Evolutionary conservation across 768 basidiomycete genomes (phyloP).

Genomic region (Hydnomerulius pinastri): DNA sequence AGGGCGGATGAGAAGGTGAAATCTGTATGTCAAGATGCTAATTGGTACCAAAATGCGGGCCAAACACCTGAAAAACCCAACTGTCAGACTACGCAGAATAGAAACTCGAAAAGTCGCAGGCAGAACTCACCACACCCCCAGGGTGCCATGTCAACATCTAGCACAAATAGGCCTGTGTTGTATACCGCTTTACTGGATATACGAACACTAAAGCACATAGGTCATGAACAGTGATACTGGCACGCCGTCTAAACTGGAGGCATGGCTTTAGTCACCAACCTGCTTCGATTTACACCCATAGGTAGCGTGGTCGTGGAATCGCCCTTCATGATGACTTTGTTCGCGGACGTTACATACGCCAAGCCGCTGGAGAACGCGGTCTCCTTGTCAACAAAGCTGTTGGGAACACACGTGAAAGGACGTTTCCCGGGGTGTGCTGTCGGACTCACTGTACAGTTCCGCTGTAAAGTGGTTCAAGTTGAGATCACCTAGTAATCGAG

Average conservation of each 20-base stretch:
- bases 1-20: not conserved
- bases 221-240: not conserved
- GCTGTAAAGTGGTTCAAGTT: conserved; percentile 41
- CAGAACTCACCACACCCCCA: conserved; percentile 74
- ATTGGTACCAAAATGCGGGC: conserved; percentile 82
- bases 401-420: conserved; percentile 11
- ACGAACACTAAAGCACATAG: conserved; percentile 56
- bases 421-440: not conserved
- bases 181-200: conserved; percentile 66
- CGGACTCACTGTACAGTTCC: conserved; percentile 66
- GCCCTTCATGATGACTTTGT: conserved; percentile 73
- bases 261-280: too few relatives aligned
- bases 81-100: conserved; percentile 7
- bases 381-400: conserved; percentile 62
- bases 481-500: too few relatives aligned
- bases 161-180: conserved; percentile 79
- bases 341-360: conserved; percentile 57
- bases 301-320: conserved; percentile 63
- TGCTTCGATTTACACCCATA: conserved; percentile 57
- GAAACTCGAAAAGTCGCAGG: not conserved
- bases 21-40: not conserved
- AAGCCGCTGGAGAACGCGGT: conserved; percentile 56
- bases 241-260: conserved; percentile 1
- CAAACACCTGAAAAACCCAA: conserved; percentile 73
- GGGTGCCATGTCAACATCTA: conserved; percentile 82